These are phyloP conservation scores for Daldinia decipiens DNA, from an alignment of 495 filamentous ascomycete species.

Conservation along the genomic window DNA sequence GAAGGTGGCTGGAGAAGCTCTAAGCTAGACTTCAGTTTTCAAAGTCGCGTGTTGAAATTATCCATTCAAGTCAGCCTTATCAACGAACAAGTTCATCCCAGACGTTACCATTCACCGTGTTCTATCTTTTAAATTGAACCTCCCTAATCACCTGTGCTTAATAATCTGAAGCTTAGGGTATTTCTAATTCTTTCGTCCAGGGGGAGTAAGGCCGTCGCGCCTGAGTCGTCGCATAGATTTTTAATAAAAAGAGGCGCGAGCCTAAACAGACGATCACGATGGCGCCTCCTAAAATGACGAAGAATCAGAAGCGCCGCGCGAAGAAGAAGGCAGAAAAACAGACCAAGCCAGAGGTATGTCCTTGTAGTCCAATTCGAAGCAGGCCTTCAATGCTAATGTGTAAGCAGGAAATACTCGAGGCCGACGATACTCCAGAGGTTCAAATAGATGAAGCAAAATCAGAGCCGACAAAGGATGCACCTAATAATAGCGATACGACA, in stretches of 20 bases:
- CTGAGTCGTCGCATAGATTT: conserved; percentile 17
- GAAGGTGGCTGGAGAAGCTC: conserved; percentile 5
- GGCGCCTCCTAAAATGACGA: conserved; percentile 73
- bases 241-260: conserved; percentile 15
- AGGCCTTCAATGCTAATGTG: conserved; percentile 15
- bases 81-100: conserved; percentile 18
- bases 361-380: conserved; percentile 8
- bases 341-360: conserved; percentile 59
- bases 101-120: background rate
- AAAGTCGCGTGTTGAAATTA: conserved; percentile 40
- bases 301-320: conserved; percentile 85
- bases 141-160: background rate
- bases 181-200: background rate
- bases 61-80: conserved; percentile 29
- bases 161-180: background rate
- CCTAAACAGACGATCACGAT: conserved; percentile 51
- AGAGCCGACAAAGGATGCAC: conserved; percentile 43
- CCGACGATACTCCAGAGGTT: conserved; percentile 35
- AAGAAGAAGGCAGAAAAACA: conserved; percentile 90
- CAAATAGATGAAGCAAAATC: conserved; percentile 40
- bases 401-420: conserved; percentile 35
- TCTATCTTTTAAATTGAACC: background rate
- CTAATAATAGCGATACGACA: conserved; percentile 39
- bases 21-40: conserved; percentile 27
- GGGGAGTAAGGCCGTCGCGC: conserved; percentile 8